Evolutionary conservation across 129 eudicot genomes (phyloP), one percentile per base, ranked within the genome.

Genomic region (Artemisia tridentata): DNA sequence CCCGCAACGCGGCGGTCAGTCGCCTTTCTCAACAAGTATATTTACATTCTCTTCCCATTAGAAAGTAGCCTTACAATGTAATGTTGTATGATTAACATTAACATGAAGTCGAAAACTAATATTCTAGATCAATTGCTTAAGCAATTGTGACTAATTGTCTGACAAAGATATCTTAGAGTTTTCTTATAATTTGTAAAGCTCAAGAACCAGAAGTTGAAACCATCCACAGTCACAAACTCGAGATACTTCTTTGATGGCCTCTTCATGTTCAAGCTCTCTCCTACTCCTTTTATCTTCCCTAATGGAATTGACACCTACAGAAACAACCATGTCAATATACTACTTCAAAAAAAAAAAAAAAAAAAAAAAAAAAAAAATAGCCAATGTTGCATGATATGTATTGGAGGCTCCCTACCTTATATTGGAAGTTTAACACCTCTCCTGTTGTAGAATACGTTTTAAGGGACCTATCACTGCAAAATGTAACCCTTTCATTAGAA

Each of bases 301-400:
- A 75, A 46, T 0, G 84, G 80, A 11, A 80, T 80, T 25, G 72
- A 71, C 15, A 68, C 80, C 78, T 74, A 9, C 66, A 61, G 3
- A 61, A 2, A 61, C 41, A 61, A 29, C 5, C 1, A 60, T 14
- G 45, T 29, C 47, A 61, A 61, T 27, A 61, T 31, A 61, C 46
- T 21, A 10, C 21, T 12, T 29, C 12, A 6, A 0, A 29, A 29
- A 3, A 29, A 25, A 2, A 25, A 25, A 2, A 3, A 25, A 25
- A 25, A 25, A 54, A 60, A 25, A 48, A 48, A 8, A 14, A 9
- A 17, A 57, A 12, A 15, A 57, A 68, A 11, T n/a, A n/a, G n/a
- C n/a, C n/a, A n/a, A n/a, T n/a, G n/a, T n/a, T n/a, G n/a, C n/a
- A n/a, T n/a, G n/a, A n/a, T n/a, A n/a, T n/a, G n/a, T n/a, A n/a